Base-by-base conservation (phyloP, 2,329 filamentous ascomycete genomes). In the Ceratocystis harringtonii region DNA sequence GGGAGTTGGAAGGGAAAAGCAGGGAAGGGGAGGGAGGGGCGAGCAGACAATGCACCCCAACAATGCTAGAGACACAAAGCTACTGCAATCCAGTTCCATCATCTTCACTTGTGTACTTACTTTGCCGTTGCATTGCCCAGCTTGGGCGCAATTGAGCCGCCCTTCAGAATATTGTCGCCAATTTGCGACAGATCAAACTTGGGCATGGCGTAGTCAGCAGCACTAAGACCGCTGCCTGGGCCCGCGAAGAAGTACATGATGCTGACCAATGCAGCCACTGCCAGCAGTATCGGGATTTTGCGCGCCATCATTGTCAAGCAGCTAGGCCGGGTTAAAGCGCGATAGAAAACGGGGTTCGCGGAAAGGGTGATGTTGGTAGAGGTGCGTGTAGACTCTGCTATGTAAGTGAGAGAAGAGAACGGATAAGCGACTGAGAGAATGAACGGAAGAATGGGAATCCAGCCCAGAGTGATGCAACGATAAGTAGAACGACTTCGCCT, bases 71-170 rank as follows among this genome's bases (percentile, higher is more conserved):
- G 55, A 36, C 48, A 41, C 36, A 28, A 52, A 25, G 17, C 19
- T 15, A 25, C 48, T 15, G 48, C 48, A 19, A 10, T 8, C 6
- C 19, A 7, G 10, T 25, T 17, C 4, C 8, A 28, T 28, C 15
- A 25, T 10, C 22, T 52, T 10, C 3, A 52, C 10, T 25, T 52
- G 6, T 36, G 62, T 44, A 72, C 79, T 62, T 78, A 87, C 85
- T 92, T 94, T 64, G 84, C 78, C 5, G 89, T 94, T 68, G 87
- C 88, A 75, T 94, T 94, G 72, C 89, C 89, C 64, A 94, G 78
- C 75, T 90, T 91, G 1, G 88, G 86, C 62, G 89, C 89, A 71
- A 91, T 92, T 2, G 85, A 86, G 65, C 84, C 84, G 65, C 88
- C 88, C 19, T 80, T 79, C 25, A 90, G 77, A 19, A 87, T 74